These are phyloP conservation scores for Eucalyptus rudis DNA, from an alignment of 345 rosid species.

Conservation along the genomic window DNA sequence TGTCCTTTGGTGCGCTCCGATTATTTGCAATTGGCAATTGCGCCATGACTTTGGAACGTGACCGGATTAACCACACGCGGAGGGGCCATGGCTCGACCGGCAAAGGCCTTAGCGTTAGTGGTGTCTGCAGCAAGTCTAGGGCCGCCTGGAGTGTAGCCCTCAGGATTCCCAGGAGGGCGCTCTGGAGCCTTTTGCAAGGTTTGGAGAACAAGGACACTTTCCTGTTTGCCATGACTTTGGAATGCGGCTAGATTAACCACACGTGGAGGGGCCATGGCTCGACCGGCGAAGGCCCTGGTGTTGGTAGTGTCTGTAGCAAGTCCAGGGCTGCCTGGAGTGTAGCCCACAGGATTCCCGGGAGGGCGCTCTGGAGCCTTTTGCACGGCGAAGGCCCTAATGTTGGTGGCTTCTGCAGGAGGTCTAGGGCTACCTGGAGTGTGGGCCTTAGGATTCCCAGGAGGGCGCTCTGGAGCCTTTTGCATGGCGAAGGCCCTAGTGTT, in stretches of 20 bases:
- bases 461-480: neutral
- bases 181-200: neutral
- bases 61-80: neutral
- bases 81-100: neutral
- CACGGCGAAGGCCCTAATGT: neutral
- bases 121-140: neutral
- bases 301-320: neutral
- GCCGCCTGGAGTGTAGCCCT: neutral
- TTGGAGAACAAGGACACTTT: neutral
- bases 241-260: too few species aligned
- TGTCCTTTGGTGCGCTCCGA: neutral
- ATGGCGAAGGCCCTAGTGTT: neutral
- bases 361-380: neutral
- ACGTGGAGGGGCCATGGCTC: neutral
- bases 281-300: neutral
- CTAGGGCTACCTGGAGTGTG: neutral
- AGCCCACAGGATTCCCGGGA: neutral
- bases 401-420: too few species aligned
- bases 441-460: neutral
- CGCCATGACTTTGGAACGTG: neutral
- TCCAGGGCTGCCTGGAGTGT: neutral
- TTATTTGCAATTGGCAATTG: neutral
- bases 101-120: neutral
- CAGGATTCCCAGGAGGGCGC: neutral
- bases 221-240: neutral